These are phyloP conservation scores for Elsinoe fawcettii DNA, from an alignment of 2,329 filamentous ascomycete genomes.

Conservation along the genomic window DNA sequence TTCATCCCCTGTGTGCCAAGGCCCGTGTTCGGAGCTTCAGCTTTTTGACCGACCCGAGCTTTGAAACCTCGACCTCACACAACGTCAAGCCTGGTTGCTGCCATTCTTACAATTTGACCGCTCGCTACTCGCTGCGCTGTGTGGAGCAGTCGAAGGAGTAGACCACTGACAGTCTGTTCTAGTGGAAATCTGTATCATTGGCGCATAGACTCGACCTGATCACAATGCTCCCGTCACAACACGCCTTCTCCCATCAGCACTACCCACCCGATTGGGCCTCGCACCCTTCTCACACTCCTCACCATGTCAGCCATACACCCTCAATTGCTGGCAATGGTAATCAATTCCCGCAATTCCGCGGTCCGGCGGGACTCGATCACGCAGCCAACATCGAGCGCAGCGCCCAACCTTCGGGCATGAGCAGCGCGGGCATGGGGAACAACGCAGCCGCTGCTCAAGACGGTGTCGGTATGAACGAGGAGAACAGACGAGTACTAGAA, in stretches of 20 bases:
- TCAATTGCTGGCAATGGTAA: constrained; percentile 33
- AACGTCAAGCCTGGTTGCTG: background rate
- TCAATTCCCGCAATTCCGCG: constrained; percentile 13
- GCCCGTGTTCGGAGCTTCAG: background rate
- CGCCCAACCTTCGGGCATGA: background rate
- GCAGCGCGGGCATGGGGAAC: constrained; percentile 17
- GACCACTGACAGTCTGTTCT: background rate
- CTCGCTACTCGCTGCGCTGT: background rate
- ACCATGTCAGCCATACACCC: constrained; percentile 25
- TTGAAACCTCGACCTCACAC: constrained; percentile 1
- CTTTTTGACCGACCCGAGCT: constrained; percentile 2
- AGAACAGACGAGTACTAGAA: constrained; percentile 83
- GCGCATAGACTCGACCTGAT: constrained; percentile 7
- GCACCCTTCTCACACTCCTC: constrained; percentile 30
- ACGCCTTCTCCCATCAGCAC: constrained; percentile 55
- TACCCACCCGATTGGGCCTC: constrained; percentile 42
- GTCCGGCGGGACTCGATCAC: constrained; percentile 13
- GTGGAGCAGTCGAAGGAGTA: background rate
- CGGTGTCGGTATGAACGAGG: constrained; percentile 50
- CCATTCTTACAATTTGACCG: background rate
- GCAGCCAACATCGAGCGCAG: constrained; percentile 8
- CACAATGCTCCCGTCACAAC: constrained; percentile 34
- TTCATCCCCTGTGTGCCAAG: background rate
- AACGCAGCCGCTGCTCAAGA: constrained; percentile 12
- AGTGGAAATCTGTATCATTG: background rate